A percentile compares a stretch with the other conserved stretches of the same genome.
Conservation (phyloP, 2,329 filamentous ascomycete genomes). For the Daldinia sp. region DNA sequence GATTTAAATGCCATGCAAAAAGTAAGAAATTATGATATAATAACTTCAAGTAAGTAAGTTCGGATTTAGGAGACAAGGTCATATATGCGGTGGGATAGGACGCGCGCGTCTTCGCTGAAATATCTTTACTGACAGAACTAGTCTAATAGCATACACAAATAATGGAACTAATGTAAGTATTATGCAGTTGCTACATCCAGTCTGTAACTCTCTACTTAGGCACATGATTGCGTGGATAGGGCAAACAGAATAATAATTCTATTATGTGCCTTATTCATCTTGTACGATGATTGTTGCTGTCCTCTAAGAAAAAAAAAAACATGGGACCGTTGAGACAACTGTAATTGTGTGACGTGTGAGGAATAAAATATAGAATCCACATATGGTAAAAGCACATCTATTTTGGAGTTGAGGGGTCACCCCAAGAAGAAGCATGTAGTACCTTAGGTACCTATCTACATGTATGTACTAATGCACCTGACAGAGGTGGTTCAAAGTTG, state of each 20-base stretch:
- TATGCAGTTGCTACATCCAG: neutral
- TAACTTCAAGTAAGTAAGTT: neutral
- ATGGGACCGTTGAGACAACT: neutral
- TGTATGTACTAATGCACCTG: too few relatives aligned
- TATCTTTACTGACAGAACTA: neutral
- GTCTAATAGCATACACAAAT: neutral
- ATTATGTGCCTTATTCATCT: neutral
- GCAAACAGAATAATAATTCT: too few relatives aligned
- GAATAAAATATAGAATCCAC: neutral
- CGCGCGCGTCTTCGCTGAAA: too few relatives aligned
- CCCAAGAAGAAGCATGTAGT: too few relatives aligned
- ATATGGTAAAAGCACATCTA: neutral
- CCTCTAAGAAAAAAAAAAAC: neutral
- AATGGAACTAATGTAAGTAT: too few relatives aligned
- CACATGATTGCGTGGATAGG: too few relatives aligned
- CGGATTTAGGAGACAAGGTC: conserved; percentile 37
- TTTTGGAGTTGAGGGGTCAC: neutral
- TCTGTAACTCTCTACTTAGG: too few relatives aligned
- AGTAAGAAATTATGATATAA: conserved; percentile 3
- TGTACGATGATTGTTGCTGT: neutral
- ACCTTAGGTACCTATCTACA: too few relatives aligned
- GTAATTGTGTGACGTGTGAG: neutral
- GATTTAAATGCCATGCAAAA: conserved; percentile 7
- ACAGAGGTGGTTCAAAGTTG: too few relatives aligned
- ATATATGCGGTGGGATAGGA: conserved; percentile 7